Evolutionary conservation across 2,329 filamentous ascomycete genomes (phyloP).

Genomic region (Knoxdaviesia proteae): DNA sequence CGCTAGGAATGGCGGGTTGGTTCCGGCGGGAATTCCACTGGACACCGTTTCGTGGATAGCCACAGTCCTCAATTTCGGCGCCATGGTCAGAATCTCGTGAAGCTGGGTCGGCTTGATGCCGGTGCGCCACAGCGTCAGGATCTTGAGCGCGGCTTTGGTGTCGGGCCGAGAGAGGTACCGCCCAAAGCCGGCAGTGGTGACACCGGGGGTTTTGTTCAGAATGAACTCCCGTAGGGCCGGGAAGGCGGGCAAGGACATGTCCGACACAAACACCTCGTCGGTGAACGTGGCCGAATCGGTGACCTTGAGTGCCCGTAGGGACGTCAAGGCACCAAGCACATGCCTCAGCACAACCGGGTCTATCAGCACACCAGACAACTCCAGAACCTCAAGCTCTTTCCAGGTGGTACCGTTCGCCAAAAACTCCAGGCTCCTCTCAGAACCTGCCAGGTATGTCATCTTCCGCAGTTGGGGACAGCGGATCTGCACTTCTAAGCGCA

Average conservation of each 20-base stretch:
- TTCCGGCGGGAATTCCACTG: conserved; percentile 25
- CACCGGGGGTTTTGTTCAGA: conserved; percentile 46
- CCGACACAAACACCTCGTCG: conserved; percentile 53
- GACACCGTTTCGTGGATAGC: conserved; percentile 30
- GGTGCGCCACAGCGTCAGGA: conserved; percentile 51
- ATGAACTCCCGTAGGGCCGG: conserved; percentile 55
- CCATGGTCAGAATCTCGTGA: conserved; percentile 37
- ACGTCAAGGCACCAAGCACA: conserved; percentile 45
- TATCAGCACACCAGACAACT: conserved; percentile 45
- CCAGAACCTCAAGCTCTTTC: conserved; percentile 51
- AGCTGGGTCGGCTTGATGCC: conserved; percentile 43
- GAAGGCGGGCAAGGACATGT: conserved; percentile 46
- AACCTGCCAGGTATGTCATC: conserved; percentile 66
- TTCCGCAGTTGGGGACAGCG: conserved; percentile 69
- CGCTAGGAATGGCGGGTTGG: conserved; percentile 35
- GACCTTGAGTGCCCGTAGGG: conserved; percentile 55
- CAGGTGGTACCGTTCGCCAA: conserved; percentile 46
- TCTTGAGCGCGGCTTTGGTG: conserved; percentile 38
- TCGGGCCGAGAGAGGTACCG: conserved; percentile 43
- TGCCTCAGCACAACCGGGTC: conserved; percentile 51
- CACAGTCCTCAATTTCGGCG: conserved; percentile 34
- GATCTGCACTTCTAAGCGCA: conserved; percentile 69
- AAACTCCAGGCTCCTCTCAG: conserved; percentile 56
- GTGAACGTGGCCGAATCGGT: conserved; percentile 48
- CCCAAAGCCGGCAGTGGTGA: conserved; percentile 52